Evolutionary conservation across 441 rosid species (phyloP).

Genomic region (Syzygium malaccense): DNA sequence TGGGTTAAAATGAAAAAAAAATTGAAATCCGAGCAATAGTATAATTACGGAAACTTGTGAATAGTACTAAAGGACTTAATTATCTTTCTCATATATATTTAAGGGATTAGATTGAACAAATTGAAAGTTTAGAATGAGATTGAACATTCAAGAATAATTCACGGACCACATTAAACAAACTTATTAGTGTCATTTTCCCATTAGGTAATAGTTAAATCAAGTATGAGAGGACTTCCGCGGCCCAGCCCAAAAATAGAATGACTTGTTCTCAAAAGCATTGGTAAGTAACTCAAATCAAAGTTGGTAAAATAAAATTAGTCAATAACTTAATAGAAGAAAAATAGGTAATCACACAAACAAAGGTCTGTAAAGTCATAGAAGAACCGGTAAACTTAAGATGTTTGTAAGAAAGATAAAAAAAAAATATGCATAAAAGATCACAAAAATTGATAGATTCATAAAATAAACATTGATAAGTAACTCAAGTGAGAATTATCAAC

Average conservation of each 20-base stretch:
- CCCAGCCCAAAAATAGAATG: not conserved
- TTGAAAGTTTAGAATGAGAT: too few relatives aligned
- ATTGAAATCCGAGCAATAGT: not conserved
- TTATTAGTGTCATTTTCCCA: too few relatives aligned
- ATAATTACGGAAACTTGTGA: not conserved
- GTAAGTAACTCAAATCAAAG: not conserved
- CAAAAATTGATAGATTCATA: not conserved
- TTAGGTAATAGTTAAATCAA: not conserved
- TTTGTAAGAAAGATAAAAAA: not conserved
- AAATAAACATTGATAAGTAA: not conserved
- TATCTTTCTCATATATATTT: not conserved
- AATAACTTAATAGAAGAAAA: not conserved
- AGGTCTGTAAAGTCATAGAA: not conserved
- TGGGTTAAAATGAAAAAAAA: not conserved
- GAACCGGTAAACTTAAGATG: not conserved
- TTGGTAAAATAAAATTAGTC: not conserved
- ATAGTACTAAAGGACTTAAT: too few relatives aligned
- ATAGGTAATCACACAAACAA: not conserved
- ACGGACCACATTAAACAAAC: too few relatives aligned
- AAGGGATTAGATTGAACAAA: not conserved
- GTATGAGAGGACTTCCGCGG: not conserved
- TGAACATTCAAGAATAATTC: not conserved
- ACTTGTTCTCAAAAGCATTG: not conserved
- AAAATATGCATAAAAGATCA: not conserved
- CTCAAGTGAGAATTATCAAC: not conserved